These are phyloP conservation scores for Cenchrus americanus DNA, from an alignment of 176 grass and related monocot species.

Conservation along the genomic window DNA sequence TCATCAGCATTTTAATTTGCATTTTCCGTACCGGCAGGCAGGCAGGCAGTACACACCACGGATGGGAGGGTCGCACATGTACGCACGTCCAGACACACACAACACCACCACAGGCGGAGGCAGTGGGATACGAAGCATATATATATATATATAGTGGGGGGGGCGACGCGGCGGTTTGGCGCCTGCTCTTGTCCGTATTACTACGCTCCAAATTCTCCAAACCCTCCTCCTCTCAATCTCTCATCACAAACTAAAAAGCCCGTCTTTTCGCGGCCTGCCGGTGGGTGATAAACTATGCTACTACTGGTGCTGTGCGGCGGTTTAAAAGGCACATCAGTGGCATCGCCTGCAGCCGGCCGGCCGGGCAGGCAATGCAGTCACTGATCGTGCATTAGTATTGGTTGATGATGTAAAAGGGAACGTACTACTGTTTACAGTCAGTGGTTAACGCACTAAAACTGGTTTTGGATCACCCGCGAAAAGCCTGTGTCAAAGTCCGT, in stretches of 20 bases:
- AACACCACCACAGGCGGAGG: too few species aligned
- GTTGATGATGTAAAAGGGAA: not conserved
- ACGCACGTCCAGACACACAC: slow-evolving; percentile 20
- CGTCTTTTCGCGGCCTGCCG: not conserved
- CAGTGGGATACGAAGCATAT: slow-evolving; percentile 49
- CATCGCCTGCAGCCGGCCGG: too few species aligned
- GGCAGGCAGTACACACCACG: slow-evolving; percentile 11
- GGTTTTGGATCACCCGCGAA: not conserved
- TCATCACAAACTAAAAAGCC: slow-evolving; percentile 25
- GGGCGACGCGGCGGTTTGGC: slow-evolving; percentile 42
- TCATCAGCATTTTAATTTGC: slow-evolving; percentile 3
- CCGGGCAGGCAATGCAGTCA: too few species aligned
- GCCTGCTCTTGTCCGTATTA: slow-evolving; percentile 62
- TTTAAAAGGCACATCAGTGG: not conserved
- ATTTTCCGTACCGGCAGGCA: slow-evolving; percentile 14
- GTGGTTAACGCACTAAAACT: not conserved
- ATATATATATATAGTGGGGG: too few species aligned
- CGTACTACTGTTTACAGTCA: not conserved
- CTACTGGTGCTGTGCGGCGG: not conserved
- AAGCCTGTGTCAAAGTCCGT: not conserved
- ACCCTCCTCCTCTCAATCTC: not conserved
- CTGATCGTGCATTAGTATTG: not conserved
- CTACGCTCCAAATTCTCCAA: slow-evolving; percentile 33
- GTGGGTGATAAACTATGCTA: not conserved
- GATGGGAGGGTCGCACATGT: slow-evolving; percentile 45